Percentiles rank a stretch among this genome's conserved stretches.
Evolutionary conservation across 179 eudicot genomes (phyloP).

Genomic region (Pouteria campechiana): DNA sequence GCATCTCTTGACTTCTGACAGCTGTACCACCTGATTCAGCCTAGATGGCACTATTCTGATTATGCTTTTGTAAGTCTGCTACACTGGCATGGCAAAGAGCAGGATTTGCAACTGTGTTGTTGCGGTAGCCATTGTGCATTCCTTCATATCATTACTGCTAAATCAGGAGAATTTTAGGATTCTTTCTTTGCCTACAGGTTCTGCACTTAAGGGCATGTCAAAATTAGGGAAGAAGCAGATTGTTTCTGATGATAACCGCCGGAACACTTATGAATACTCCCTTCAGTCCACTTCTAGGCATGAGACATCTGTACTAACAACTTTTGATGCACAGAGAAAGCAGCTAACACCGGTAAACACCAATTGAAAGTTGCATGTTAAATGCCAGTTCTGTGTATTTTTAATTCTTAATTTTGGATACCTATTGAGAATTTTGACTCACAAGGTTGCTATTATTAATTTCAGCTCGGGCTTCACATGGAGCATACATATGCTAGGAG

Average conservation of each 20-base stretch:
- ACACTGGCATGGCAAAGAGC: too few relatives aligned
- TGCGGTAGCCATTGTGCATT: too few relatives aligned
- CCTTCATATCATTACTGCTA: too few relatives aligned
- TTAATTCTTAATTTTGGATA: not conserved
- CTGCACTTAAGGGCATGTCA: constrained; percentile 39
- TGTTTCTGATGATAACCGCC: constrained; percentile 53
- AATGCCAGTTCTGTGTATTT: not conserved
- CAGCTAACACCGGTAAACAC: constrained; percentile 44
- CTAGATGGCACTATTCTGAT: too few relatives aligned
- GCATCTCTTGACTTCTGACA: too few relatives aligned
- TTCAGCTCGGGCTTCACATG: constrained; percentile 53
- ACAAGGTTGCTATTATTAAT: not conserved
- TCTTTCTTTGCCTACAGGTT: constrained; percentile 26
- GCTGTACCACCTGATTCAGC: too few relatives aligned
- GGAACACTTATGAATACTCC: constrained; percentile 44
- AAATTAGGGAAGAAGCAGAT: constrained; percentile 50
- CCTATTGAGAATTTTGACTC: not conserved
- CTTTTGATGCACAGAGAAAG: constrained; percentile 27
- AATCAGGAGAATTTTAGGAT: too few relatives aligned
- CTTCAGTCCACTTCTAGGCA: constrained; percentile 21
- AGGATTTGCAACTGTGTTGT: too few relatives aligned
- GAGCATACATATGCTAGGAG: constrained; percentile 81
- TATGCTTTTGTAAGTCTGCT: too few relatives aligned
- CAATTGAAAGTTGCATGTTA: not conserved
- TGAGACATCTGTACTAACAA: constrained; percentile 26